Base-by-base conservation (phyloP, 805 yeast genomes). In the Candida gorgasii region DNA sequence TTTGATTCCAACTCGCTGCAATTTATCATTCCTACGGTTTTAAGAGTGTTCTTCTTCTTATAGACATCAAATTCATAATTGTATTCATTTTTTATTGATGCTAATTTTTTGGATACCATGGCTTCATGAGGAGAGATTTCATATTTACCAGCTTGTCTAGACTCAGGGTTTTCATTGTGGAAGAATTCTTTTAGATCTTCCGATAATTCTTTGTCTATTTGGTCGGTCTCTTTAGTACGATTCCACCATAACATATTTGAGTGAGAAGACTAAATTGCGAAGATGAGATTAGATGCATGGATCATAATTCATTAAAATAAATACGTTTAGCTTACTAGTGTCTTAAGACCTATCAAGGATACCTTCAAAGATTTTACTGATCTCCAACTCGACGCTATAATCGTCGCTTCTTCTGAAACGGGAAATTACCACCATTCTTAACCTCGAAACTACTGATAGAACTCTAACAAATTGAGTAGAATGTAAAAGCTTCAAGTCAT, bases 1-100 rank as follows among this genome's bases (percentile, higher is more conserved):
- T 61, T 55, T 20, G 62, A 53, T 40, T 67, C 71, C 8, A 70
- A 45, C 48, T 70, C 75, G 3, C 73, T 62, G 45, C 76, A 70
- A 51, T 70, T 70, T 35, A 69, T 54, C 18, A 53, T 41, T 1
- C 65, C 47, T 1, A 59, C 72, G 20, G 53, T 52, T 19, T 55
- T 51, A 0, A 49, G 44, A 15, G 49, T 52, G 39, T 65, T 61
- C 16, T 52, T 41, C 23, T 48, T 55, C 46, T 68, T 69, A 45
- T 66, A 65, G 4, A 47, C 41, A 5, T 59, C 69, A 29, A 65
- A 56, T 14, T 63, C 62, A 39, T 53, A 58, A 28, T 52, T 45
- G 46, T 59, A 62, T 5, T 40, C 39, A 5, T 45, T 39, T 5
- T 52, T 48, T 23, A 56, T 40, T 19, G 44, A 46, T 30, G 47